Evolutionary conservation across 768 basidiomycete species (phyloP).

Genomic region (Rhizopogon sp.): DNA sequence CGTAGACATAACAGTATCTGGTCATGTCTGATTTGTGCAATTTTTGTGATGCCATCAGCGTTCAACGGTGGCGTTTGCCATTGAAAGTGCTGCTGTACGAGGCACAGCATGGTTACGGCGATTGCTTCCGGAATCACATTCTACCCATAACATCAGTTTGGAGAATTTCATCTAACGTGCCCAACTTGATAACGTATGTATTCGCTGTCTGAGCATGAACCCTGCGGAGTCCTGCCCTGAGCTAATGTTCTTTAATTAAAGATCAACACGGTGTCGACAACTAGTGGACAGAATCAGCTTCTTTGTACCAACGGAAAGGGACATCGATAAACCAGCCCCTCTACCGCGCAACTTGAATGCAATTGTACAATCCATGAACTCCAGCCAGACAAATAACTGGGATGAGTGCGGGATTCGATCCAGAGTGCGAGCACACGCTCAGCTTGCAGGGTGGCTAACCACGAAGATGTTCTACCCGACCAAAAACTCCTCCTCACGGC

Average conservation of each 20-base stretch:
- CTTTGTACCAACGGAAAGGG: slow-evolving; percentile 5
- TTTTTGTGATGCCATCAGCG: too few relatives aligned
- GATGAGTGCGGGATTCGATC: not conserved
- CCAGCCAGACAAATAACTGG: not conserved
- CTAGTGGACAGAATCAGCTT: not conserved
- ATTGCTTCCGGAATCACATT: too few relatives aligned
- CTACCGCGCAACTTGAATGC: slow-evolving; percentile 19
- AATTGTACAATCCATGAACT: slow-evolving; percentile 20
- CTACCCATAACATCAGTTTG: too few relatives aligned
- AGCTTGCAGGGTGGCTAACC: slow-evolving; percentile 17
- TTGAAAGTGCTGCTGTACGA: too few relatives aligned
- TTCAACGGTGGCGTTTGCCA: too few relatives aligned
- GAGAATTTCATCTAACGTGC: too few relatives aligned
- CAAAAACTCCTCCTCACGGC: slow-evolving; percentile 5
- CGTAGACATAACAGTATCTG: too few relatives aligned
- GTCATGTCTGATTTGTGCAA: too few relatives aligned
- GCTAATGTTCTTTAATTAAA: not conserved
- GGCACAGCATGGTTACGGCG: too few relatives aligned
- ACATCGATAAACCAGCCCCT: slow-evolving; percentile 19
- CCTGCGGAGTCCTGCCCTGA: too few relatives aligned
- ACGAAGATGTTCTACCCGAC: not conserved
- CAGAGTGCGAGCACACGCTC: not conserved
- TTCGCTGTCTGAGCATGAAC: too few relatives aligned
- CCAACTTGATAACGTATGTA: too few relatives aligned
- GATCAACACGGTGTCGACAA: not conserved